Base-by-base conservation (phyloP, 192 early-diverging fungal species). In the Phycomyces nitens region DNA sequence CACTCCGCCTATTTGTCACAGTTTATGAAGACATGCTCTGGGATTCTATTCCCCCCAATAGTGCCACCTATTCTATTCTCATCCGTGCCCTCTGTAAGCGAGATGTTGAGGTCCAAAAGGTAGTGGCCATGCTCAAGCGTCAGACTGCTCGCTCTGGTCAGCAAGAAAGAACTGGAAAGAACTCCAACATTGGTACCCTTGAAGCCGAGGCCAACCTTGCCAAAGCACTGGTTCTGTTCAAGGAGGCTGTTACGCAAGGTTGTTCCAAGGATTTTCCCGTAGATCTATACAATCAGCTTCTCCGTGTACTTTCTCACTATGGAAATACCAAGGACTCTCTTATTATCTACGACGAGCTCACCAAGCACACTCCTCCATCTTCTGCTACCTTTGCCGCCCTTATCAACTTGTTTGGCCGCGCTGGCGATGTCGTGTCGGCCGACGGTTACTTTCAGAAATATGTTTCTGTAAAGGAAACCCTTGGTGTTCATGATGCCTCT, bases 331-430 rank as follows among this genome's bases (percentile, higher is more conserved):
- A 56, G 7, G 61, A 70, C 56, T 54, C 68, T 15, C 23, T 70
- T 4, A 29, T 40, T 53, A 53, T 76, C 14, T 71, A 34, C 29
- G 7, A 67, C 60, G 39, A 68, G 4, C 66, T 64, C 24, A 26
- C 68, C 2, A 61, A 67, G 27, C 47, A 42, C 5, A 38, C 66
- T 15, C 51, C 64, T 39, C 51, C 60, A 65, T 69, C 64, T 64
- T 76, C 77, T 15, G 65, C 75, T 29, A 85, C 84, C 6, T 85
- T 81, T 71, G 81, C 80, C 20, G 78, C 84, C 11, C 72, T 85
- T 24, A 83, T 85, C 64, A 78, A 78, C 26, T 24, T 76, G 4
- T 76, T 70, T 64, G 74, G 74, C 4, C 69, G 69, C 44, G 69
- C 64, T 20, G 69, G 74, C 21, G 74, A 76, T 59, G 34, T 76